Evolutionary conservation across 2,329 filamentous ascomycete species (phyloP).

Genomic region (Blastomyces parvus): DNA sequence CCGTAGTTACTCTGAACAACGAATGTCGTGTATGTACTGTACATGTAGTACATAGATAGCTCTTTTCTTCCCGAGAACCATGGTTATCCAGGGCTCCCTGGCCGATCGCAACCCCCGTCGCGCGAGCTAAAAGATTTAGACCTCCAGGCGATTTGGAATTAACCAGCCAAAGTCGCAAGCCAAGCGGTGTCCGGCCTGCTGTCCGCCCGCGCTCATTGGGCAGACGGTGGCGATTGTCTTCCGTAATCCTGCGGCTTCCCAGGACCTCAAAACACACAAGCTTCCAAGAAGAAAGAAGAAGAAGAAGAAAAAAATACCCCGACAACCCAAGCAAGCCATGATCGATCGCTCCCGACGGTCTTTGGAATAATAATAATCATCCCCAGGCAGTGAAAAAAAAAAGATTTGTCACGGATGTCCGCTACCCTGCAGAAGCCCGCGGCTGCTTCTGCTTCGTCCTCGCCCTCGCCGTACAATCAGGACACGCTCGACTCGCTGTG

Average conservation of each 20-base stretch:
- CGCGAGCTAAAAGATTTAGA: neutral
- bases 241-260: neutral
- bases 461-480: slow-evolving; percentile 2
- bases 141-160: neutral
- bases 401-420: slow-evolving; percentile 6
- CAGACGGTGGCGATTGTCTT: neutral
- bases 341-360: neutral
- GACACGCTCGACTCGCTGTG: slow-evolving; percentile 15
- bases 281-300: too few species aligned
- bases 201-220: neutral
- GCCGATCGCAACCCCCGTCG: neutral
- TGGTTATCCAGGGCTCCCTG: neutral
- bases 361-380: neutral
- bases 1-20: too few species aligned
- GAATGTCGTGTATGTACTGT: too few species aligned
- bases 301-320: too few species aligned
- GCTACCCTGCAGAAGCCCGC: neutral
- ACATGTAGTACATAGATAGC: too few species aligned
- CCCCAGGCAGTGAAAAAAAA: too few species aligned
- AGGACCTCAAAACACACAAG: neutral
- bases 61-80: neutral
- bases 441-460: neutral
- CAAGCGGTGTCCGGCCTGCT: neutral
- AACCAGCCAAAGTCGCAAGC: neutral
- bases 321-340: neutral